Evolutionary conservation across 2,329 filamentous ascomycete species (phyloP).

Genomic region (Alternaria hordeiaustralica): DNA sequence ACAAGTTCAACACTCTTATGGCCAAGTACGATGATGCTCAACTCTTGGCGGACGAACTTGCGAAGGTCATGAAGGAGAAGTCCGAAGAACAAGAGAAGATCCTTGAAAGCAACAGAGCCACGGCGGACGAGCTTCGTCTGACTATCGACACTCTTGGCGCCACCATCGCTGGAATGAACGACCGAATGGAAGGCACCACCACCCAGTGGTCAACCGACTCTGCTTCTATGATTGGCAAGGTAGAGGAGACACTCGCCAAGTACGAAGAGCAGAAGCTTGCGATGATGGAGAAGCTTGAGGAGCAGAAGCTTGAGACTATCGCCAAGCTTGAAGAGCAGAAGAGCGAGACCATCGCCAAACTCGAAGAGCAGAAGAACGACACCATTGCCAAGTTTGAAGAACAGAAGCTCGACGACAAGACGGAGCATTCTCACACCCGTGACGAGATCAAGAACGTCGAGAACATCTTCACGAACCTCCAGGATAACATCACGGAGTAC

Average conservation of each 20-base stretch:
- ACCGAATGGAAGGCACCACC: constrained; percentile 77
- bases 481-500: constrained; percentile 79
- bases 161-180: constrained; percentile 55
- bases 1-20: constrained; percentile 81
- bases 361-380: constrained; percentile 78
- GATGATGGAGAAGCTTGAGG: constrained; percentile 77
- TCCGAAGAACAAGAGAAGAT: constrained; percentile 76
- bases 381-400: constrained; percentile 74
- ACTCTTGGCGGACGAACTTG: constrained; percentile 73
- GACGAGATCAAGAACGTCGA: constrained; percentile 80
- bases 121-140: constrained; percentile 85
- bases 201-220: constrained; percentile 89
- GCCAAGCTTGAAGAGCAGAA: constrained; percentile 79
- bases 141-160: constrained; percentile 85
- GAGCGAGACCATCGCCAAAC: constrained; percentile 69
- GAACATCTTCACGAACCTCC: constrained; percentile 74
- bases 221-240: constrained; percentile 81
- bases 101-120: constrained; percentile 74
- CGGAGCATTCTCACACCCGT: constrained; percentile 82
- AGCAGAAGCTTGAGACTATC: constrained; percentile 66
- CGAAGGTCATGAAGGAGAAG: constrained; percentile 75
- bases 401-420: constrained; percentile 74
- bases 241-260: constrained; percentile 78
- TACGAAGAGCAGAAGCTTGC: constrained; percentile 79
- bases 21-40: constrained; percentile 89